phyloP scores from a whole-genome alignment of 2,329 filamentous ascomycete genomes.

The Fusarium sp. region DNA sequence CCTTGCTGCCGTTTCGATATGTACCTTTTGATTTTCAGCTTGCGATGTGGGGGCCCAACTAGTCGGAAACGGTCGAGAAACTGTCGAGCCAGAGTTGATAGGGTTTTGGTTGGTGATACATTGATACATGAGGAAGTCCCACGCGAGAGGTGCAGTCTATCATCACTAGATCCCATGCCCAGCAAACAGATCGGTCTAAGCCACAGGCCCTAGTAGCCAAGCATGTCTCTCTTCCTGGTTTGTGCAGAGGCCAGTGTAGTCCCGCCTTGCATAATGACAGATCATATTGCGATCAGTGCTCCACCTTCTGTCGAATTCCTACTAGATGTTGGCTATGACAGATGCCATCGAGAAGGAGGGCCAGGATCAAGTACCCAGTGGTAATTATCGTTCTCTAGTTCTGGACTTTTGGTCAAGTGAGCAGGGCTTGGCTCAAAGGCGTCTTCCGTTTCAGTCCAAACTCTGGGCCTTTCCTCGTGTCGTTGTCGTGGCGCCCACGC shows the following conservation, averaged over 20 bases:
- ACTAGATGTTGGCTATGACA: conserved; percentile 11
- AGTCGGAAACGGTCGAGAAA: conserved; percentile 12
- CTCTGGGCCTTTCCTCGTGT: conserved; percentile 6
- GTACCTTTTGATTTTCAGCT: conserved; percentile 24
- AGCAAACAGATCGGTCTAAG: conserved; percentile 32
- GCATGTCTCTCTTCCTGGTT: conserved; percentile 26
- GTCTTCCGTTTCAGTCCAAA: conserved; percentile 12
- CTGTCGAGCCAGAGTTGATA: conserved; percentile 4
- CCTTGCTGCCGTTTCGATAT: conserved; percentile 25
- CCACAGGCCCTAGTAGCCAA: conserved; percentile 21
- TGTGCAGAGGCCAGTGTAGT: conserved; percentile 40
- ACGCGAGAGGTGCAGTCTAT: conserved; percentile 15
- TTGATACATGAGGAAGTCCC: conserved; percentile 7
- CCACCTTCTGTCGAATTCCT: conserved; percentile 22
- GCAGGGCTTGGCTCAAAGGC: not conserved
- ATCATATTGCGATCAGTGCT: conserved; percentile 43
- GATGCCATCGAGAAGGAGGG: conserved; percentile 11
- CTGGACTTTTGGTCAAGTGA: conserved; percentile 2
- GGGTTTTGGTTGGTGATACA: conserved; percentile 6
- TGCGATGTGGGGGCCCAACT: conserved; percentile 23
- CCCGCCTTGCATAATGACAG: conserved; percentile 38
- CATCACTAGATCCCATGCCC: conserved; percentile 15
- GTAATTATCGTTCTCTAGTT: conserved; percentile 7
- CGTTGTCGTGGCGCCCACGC: conserved; percentile 16
- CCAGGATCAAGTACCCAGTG: conserved; percentile 12